Evolutionary conservation across 345 rosid species (phyloP).

Genomic region (Dovyalis caffra): DNA sequence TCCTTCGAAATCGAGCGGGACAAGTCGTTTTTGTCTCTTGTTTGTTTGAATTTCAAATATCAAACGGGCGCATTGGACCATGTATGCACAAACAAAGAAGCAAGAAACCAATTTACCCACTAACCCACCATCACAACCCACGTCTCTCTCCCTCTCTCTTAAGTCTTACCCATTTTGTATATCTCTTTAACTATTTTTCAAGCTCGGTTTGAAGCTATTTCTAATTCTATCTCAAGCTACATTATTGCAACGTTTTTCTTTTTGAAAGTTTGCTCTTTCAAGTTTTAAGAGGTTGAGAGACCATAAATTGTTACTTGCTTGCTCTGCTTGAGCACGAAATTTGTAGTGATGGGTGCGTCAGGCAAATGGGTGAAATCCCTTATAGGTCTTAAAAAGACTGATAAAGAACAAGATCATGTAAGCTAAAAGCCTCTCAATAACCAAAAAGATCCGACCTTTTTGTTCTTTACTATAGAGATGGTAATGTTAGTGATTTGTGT

Average conservation of each 20-base stretch:
- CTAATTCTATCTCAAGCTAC: background rate
- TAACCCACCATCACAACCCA: constrained; percentile 5
- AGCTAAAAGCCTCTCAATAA: constrained; percentile 7
- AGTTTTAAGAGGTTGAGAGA: background rate
- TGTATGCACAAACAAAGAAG: background rate
- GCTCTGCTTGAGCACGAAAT: background rate
- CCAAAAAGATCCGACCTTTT: background rate
- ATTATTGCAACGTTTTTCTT: background rate
- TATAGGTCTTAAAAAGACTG: constrained; percentile 64
- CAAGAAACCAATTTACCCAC: constrained; percentile 11
- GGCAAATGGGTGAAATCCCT: constrained; percentile 92
- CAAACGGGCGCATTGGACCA: constrained; percentile 28
- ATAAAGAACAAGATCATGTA: constrained; percentile 56
- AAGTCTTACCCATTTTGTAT: too few relatives aligned
- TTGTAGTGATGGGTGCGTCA: constrained; percentile 74
- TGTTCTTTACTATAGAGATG: background rate
- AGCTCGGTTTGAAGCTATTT: background rate
- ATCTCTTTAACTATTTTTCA: background rate
- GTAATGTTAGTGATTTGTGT: background rate
- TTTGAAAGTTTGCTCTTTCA: constrained; percentile 12
- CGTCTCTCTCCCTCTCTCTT: background rate
- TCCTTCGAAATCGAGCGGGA: constrained; percentile 37
- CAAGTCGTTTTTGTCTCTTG: constrained; percentile 15
- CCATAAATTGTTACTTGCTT: background rate
- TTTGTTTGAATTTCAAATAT: constrained; percentile 47